These are phyloP conservation scores for Sophora flavescens DNA, from an alignment of 306 rosid genomes.

Conservation along the genomic window DNA sequence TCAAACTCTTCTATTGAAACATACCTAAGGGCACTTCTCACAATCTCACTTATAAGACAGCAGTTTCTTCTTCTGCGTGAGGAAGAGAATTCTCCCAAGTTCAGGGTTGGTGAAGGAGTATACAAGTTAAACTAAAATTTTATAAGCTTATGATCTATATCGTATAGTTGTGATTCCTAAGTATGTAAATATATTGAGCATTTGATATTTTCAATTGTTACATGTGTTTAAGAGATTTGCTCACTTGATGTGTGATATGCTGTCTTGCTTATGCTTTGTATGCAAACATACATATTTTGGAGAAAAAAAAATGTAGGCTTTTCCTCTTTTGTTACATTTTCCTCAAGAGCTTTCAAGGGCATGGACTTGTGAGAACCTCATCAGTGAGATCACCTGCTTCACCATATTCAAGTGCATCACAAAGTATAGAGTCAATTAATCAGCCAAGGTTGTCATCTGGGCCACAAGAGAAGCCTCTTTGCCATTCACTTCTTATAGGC, in stretches of 20 bases:
- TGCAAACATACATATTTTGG: not conserved
- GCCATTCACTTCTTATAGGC: constrained; percentile 80
- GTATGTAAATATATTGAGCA: not conserved
- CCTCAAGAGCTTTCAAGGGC: constrained; percentile 87
- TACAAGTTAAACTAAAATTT: not conserved
- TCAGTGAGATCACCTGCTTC: constrained; percentile 70
- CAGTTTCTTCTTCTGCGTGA: not conserved
- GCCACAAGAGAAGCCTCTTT: constrained; percentile 88
- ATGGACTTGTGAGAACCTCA: constrained; percentile 70
- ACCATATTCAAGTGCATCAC: constrained; percentile 69
- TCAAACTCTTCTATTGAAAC: not conserved
- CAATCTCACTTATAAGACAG: not conserved
- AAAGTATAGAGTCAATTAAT: constrained; percentile 67
- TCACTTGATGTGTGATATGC: constrained; percentile 15
- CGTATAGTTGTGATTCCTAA: not conserved
- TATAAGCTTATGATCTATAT: not conserved
- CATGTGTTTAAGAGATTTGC: constrained; percentile 3
- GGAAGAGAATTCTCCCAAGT: constrained; percentile 2
- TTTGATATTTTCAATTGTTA: not conserved
- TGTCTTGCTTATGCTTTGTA: constrained; percentile 15
- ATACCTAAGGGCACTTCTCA: not conserved
- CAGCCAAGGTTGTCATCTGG: constrained; percentile 95
- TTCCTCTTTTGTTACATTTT: constrained; percentile 36
- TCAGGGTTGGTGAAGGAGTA: constrained; percentile 14
- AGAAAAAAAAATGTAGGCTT: not conserved